Percentiles rank a stretch among this genome's conserved stretches.
Evolutionary conservation across 1,284 basidiomycete species (phyloP).

Genomic region (Cryptococcus sp.): DNA sequence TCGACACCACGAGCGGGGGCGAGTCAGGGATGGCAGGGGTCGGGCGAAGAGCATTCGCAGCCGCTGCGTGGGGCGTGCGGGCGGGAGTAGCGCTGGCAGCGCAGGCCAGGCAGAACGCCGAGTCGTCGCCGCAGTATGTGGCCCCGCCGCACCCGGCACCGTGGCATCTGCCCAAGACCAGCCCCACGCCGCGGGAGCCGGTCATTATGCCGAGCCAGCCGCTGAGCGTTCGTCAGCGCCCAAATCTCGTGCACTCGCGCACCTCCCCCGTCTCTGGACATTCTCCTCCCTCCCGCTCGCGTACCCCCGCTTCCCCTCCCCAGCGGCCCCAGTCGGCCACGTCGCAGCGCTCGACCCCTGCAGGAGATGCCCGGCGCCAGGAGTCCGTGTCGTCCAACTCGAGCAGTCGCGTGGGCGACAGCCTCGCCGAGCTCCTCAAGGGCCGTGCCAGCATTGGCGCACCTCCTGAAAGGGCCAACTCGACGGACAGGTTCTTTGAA

Average conservation of each 20-base stretch:
- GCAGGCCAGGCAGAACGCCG: conserved; percentile 6
- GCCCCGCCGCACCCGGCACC: background rate
- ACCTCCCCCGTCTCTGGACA: conserved; percentile 4
- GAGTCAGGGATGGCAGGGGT: conserved; percentile 87
- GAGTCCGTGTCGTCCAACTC: conserved; percentile 19
- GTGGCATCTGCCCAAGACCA: background rate
- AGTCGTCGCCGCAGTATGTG: background rate
- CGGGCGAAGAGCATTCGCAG: conserved; percentile 75
- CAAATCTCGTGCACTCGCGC: conserved; percentile 10
- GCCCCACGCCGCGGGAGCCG: conserved; percentile 7
- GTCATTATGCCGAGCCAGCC: conserved; percentile 8
- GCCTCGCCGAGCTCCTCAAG: conserved; percentile 18
- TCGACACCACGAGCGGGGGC: conserved; percentile 70
- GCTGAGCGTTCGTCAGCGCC: conserved; percentile 7
- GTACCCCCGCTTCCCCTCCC: conserved; percentile 13
- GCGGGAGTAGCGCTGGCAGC: conserved; percentile 36
- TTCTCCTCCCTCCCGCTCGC: background rate
- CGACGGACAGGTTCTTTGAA: conserved; percentile 52
- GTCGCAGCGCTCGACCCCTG: conserved; percentile 11
- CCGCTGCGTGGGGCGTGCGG: conserved; percentile 58
- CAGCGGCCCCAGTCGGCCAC: conserved; percentile 23
- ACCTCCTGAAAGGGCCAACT: conserved; percentile 11
- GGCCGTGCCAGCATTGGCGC: conserved; percentile 10
- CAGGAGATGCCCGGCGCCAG: conserved; percentile 9
- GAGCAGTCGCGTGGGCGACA: conserved; percentile 13